Percentiles rank a stretch among this genome's conserved stretches.
Conservation (phyloP, 805 yeast species). For the Candida golubevii region DNA sequence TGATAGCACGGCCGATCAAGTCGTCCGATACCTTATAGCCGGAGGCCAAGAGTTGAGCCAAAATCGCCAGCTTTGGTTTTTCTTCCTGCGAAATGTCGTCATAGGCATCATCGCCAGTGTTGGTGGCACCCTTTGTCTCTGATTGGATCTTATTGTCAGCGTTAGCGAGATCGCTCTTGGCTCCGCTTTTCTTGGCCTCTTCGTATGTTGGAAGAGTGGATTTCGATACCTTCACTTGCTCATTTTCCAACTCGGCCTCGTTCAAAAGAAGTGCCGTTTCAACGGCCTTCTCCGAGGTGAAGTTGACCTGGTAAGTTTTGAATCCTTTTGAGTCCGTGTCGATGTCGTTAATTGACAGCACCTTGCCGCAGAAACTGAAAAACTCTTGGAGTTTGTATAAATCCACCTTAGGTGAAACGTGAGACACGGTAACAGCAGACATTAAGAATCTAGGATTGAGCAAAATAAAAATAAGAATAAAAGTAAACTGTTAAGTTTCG, state of each 20-base stretch:
- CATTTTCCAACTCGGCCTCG: conserved; percentile 69
- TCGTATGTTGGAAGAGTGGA: conserved; percentile 17
- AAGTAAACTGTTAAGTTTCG: too few species aligned
- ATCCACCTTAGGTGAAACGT: conserved; percentile 48
- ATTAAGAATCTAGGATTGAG: conserved; percentile 10
- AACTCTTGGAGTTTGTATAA: conserved; percentile 56
- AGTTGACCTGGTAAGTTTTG: conserved; percentile 46
- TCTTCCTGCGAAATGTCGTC: conserved; percentile 67
- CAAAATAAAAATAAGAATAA: neutral
- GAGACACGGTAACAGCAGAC: conserved; percentile 50
- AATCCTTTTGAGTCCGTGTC: conserved; percentile 26
- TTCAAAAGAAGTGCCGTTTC: conserved; percentile 66
- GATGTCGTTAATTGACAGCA: conserved; percentile 32
- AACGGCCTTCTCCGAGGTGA: conserved; percentile 57
- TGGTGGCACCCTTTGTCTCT: conserved; percentile 7
- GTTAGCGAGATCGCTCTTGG: neutral
- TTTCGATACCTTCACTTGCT: conserved; percentile 43
- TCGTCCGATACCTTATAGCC: conserved; percentile 68
- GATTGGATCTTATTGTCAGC: conserved; percentile 23
- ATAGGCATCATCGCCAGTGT: conserved; percentile 28
- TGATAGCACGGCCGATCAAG: conserved; percentile 56
- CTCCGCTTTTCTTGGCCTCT: conserved; percentile 8
- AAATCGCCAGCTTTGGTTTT: conserved; percentile 69
- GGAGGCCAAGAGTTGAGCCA: conserved; percentile 72
- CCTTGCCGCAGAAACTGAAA: conserved; percentile 69